These are phyloP conservation scores for Gaeumannomyces tritici DNA, from an alignment of 2,329 filamentous ascomycete species.

Conservation along the genomic window DNA sequence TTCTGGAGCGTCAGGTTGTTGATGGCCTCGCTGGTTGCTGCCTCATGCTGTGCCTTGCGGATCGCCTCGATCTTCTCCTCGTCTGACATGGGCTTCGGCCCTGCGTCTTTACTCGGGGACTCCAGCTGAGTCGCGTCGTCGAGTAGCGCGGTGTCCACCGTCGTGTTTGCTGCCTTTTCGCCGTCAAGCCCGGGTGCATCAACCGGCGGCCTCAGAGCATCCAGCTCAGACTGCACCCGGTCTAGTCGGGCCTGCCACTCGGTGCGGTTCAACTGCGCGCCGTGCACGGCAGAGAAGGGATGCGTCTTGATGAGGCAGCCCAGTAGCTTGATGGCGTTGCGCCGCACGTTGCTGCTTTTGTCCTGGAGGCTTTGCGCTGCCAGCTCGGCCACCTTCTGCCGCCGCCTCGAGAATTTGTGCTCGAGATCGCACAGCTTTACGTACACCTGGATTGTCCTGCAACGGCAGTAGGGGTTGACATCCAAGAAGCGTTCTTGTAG, in stretches of 20 bases:
- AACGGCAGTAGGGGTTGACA: slow-evolving; percentile 92
- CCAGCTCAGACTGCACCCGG: slow-evolving; percentile 72
- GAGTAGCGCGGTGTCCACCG: slow-evolving; percentile 67
- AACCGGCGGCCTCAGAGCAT: slow-evolving; percentile 69
- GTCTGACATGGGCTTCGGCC: slow-evolving; percentile 54
- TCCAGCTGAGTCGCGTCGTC: slow-evolving; percentile 83
- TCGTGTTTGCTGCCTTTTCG: slow-evolving; percentile 40
- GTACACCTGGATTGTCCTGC: slow-evolving; percentile 86
- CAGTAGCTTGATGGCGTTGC: slow-evolving; percentile 90
- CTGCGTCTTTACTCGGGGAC: slow-evolving; percentile 47
- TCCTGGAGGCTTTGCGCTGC: slow-evolving; percentile 87
- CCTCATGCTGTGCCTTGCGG: slow-evolving; percentile 75
- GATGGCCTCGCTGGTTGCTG: slow-evolving; percentile 80
- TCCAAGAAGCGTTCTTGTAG: slow-evolving; percentile 94
- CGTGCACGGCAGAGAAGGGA: slow-evolving; percentile 86
- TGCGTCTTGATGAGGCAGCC: slow-evolving; percentile 86
- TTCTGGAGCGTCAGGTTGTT: slow-evolving; percentile 79
- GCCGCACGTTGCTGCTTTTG: slow-evolving; percentile 93
- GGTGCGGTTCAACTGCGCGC: slow-evolving; percentile 71
- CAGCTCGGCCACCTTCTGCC: slow-evolving; percentile 79
- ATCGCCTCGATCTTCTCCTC: slow-evolving; percentile 66
- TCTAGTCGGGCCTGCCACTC: slow-evolving; percentile 81
- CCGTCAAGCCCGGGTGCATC: slow-evolving; percentile 61
- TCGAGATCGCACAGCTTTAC: slow-evolving; percentile 88
- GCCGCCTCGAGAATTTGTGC: slow-evolving; percentile 86